These are phyloP conservation scores for Paracoccidioides brasiliensis DNA, from an alignment of 2,329 filamentous ascomycete genomes.

Conservation along the genomic window DNA sequence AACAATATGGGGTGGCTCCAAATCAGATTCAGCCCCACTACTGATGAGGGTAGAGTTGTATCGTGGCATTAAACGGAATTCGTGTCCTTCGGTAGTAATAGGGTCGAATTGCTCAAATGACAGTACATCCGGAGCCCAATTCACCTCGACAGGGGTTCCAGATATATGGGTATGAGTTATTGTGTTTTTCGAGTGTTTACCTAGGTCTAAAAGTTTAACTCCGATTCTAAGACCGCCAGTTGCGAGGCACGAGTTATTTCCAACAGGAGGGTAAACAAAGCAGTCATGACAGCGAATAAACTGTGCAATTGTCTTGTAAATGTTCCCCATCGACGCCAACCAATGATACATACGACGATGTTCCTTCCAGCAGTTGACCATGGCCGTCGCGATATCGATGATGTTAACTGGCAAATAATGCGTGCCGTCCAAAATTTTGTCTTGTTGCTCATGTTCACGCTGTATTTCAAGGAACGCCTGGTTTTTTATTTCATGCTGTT, in stretches of 20 bases:
- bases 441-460: neutral
- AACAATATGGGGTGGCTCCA: neutral
- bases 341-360: constrained; percentile 3
- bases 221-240: constrained; percentile 1
- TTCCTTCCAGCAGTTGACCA: constrained; percentile 3
- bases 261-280: constrained; percentile 2
- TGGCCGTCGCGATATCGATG: constrained; percentile 3
- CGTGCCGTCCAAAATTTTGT: neutral
- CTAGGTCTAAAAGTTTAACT: constrained; percentile 1
- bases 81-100: constrained; percentile 5
- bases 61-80: constrained; percentile 7
- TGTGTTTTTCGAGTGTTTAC: neutral
- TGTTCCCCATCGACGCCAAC: constrained; percentile 5
- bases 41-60: constrained; percentile 3
- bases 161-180: neutral
- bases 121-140: constrained; percentile 8
- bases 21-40: neutral
- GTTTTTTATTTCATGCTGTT: neutral
- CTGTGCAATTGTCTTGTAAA: constrained; percentile 5
- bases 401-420: constrained; percentile 6
- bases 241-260: neutral
- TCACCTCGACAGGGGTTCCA: constrained; percentile 1
- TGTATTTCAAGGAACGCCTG: neutral
- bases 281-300: constrained; percentile 12
- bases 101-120: constrained; percentile 6